Percentiles rank a stretch among this genome's conserved stretches.
Evolutionary conservation across 495 filamentous ascomycete species (phyloP).

Genomic region (Thozetella sp.): DNA sequence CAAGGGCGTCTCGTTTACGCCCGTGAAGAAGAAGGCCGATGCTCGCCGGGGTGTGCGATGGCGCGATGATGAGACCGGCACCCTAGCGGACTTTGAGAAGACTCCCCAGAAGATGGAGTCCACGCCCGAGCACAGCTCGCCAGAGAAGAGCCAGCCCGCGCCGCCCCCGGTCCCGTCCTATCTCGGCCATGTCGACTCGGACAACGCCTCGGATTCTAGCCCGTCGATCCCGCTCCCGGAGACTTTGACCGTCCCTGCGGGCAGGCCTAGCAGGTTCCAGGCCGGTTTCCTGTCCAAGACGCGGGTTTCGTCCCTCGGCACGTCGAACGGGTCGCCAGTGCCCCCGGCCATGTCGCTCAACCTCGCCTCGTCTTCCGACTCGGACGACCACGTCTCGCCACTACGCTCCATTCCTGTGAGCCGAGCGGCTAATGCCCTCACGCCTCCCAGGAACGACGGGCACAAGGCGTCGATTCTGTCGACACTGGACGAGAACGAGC

Average conservation of each 20-base stretch:
- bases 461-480: constrained; percentile 19
- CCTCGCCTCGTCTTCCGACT: constrained; percentile 62
- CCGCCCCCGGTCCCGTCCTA: constrained; percentile 38
- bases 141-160: constrained; percentile 22
- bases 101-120: constrained; percentile 71
- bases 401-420: constrained; percentile 41
- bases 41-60: constrained; percentile 72
- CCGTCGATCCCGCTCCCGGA: constrained; percentile 55
- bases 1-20: constrained; percentile 82
- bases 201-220: constrained; percentile 50
- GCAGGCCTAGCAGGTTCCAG: constrained; percentile 83
- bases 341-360: constrained; percentile 65
- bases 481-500: constrained; percentile 40
- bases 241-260: constrained; percentile 31
- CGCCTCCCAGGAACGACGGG: constrained; percentile 30
- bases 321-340: constrained; percentile 60
- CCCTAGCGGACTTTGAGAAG: constrained; percentile 85
- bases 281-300: constrained; percentile 84
- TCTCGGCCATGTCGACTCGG: constrained; percentile 40
- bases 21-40: constrained; percentile 70
- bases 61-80: constrained; percentile 86
- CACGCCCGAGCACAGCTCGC: constrained; percentile 46
- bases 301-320: constrained; percentile 14
- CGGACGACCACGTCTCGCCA: constrained; percentile 64
- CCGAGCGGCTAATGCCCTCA: constrained; percentile 38